Evolutionary conservation across 208 protist genomes (phyloP), one percentile per base, ranked within the genome.

Genomic region (Phytomonas sp.): DNA sequence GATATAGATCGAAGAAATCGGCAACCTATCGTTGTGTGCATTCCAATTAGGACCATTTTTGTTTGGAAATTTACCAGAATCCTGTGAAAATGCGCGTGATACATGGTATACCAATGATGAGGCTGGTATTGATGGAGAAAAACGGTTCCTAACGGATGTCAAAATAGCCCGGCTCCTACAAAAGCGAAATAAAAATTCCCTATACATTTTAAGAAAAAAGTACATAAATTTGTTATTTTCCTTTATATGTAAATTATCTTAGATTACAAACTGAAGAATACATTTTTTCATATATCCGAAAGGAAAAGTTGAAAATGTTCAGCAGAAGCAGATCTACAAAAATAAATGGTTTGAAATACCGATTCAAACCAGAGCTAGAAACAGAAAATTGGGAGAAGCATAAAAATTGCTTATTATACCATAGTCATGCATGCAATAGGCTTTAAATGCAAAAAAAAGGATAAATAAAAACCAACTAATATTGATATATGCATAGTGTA

Each of bases 1-100:
- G 49, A 91, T 83, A 42, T 91, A 83, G 34, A 75, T 74, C 42
- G 23, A 26, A 26, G 6, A 0, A 23, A 56, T 23, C 16, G 45
- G 45, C 45, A 56, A 56, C 4, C 19, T 6, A 26, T 56, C 45
- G 23, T 23, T 4, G 2, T 26, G 10, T 26, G 23, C 19, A 23
- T 56, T 26, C 19, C 19, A 26, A 26, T 4, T 23, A 26, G 45
- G 7, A 19, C 23, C 8, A 56, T 23, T 6, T 23, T 23, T 23
- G 16, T 19, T 26, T 56, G 23, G 19, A 26, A 26, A 56, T 5
- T 56, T 56, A 26, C 45, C 26, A 26, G 8, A 56, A 23, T 26
- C 19, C 19, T 19, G 45, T 26, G 45, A 56, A 56, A 19, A 23
- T 56, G 23, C 45, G 0, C 16, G 19, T 12, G 26, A 56, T 23